Percentiles rank a stretch among this genome's conserved stretches.
Conservation (phyloP, 108 stramenopile genomes). For the Seminavis robusta region DNA sequence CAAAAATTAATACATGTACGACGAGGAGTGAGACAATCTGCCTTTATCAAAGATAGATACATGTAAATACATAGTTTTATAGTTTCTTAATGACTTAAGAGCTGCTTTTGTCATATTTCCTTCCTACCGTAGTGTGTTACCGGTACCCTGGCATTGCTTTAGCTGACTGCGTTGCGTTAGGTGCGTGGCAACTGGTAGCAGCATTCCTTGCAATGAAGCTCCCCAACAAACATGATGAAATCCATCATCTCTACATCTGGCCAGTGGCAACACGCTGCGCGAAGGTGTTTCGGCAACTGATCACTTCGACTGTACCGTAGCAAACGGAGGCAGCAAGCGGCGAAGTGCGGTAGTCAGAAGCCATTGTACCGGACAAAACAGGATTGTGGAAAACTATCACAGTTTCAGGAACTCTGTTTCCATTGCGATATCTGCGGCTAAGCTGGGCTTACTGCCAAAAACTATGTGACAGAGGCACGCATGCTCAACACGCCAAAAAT, state of each 20-base stretch:
- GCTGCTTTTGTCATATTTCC: neutral
- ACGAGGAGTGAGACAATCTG: constrained; percentile 3
- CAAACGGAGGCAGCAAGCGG: no score
- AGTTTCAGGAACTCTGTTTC: neutral
- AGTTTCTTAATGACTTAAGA: neutral
- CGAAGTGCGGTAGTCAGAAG: no score
- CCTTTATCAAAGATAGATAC: constrained; percentile 3
- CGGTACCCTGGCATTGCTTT: neutral
- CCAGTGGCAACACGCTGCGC: no score
- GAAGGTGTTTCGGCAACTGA: no score
- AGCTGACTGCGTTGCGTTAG: neutral
- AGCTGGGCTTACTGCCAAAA: neutral
- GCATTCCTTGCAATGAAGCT: no score
- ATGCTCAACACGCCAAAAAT: neutral
- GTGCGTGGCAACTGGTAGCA: no score
- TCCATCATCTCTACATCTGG: no score
- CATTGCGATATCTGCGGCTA: neutral
- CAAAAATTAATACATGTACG: neutral
- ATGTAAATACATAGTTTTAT: constrained; percentile 1
- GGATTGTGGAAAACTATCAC: neutral
- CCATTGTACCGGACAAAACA: no score
- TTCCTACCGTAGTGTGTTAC: neutral
- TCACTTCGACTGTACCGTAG: no score
- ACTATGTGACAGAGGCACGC: neutral
- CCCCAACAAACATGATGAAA: no score